Evolutionary conservation across 108 stramenopile genomes (phyloP).

Genomic region (Cyclotella kingstonii): DNA sequence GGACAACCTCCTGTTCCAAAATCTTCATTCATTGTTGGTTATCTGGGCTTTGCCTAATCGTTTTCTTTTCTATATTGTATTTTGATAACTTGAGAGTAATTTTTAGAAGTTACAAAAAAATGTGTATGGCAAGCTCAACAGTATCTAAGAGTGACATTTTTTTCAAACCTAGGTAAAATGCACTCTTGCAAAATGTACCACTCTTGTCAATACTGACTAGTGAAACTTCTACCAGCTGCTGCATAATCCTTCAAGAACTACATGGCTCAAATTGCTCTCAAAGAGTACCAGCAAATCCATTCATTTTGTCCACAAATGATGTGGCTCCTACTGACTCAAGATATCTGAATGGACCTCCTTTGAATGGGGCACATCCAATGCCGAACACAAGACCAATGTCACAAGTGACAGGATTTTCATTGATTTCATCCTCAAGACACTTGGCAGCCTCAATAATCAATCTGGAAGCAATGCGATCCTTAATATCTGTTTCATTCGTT

Average conservation of each 20-base stretch:
- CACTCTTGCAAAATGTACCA: too few relatives aligned
- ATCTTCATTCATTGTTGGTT: conserved; percentile 36
- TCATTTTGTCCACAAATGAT: conserved; percentile 91
- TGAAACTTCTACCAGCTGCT: conserved; percentile 94
- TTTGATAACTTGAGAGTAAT: too few relatives aligned
- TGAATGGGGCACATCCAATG: conserved; percentile 98
- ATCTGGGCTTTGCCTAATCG: conserved; percentile 21
- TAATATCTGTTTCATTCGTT: conserved; percentile 85
- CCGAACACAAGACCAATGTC: conserved; percentile 99
- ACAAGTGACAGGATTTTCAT: conserved; percentile 92
- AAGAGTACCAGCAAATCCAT: conserved; percentile 88
- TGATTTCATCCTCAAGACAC: conserved; percentile 98
- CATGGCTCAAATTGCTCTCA: conserved; percentile 97
- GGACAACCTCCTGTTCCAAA: conserved; percentile 44
- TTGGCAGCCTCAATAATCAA: conserved; percentile 98
- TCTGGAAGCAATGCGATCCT: conserved; percentile 91
- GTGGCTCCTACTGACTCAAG: conserved; percentile 88
- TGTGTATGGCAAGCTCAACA: too few relatives aligned
- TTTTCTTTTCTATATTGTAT: neutral
- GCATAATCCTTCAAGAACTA: conserved; percentile 95
- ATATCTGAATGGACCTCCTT: conserved; percentile 98
- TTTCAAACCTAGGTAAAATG: too few relatives aligned
- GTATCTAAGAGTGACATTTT: too few relatives aligned
- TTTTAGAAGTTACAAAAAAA: too few relatives aligned
- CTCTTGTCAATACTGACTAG: too few relatives aligned